Percentiles rank a stretch among this genome's conserved stretches.
Conservation (phyloP, 352 stramenopile species). For the Pythium myriotylum region DNA sequence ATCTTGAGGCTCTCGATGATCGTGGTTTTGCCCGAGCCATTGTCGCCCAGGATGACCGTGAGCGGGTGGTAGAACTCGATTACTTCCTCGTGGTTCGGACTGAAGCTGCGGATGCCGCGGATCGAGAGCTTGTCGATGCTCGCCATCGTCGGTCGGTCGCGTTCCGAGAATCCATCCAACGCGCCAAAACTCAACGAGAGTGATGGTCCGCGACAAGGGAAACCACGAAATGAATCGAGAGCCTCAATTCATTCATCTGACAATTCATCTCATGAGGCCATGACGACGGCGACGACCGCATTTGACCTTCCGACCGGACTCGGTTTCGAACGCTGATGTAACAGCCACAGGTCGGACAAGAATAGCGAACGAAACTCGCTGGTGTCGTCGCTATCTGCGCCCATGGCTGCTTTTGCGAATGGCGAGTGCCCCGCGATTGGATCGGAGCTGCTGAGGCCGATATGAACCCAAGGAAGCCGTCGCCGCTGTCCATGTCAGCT, state of each 20-base stretch:
- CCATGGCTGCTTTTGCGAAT: too few species aligned
- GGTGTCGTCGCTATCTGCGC: neutral
- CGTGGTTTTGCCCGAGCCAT: constrained; percentile 99
- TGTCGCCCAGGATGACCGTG: constrained; percentile 98
- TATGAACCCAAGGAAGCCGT: constrained; percentile 24
- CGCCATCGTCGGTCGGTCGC: constrained; percentile 92
- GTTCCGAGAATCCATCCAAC: constrained; percentile 6
- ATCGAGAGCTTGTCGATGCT: constrained; percentile 99
- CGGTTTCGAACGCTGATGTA: constrained; percentile 1
- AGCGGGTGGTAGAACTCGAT: constrained; percentile 99
- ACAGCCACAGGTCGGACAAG: constrained; percentile 14
- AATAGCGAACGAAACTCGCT: constrained; percentile 11
- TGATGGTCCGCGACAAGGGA: constrained; percentile 16
- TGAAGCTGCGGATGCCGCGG: constrained; percentile 98
- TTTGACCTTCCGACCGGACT: too few species aligned
- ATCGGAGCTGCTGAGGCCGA: constrained; percentile 1
- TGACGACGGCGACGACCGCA: too few species aligned
- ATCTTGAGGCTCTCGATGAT: constrained; percentile 99
- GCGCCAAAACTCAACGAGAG: constrained; percentile 24
- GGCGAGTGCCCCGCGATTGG: neutral
- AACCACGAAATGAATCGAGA: constrained; percentile 28
- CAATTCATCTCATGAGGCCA: neutral
- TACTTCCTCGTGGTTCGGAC: constrained; percentile 92
- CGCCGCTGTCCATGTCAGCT: constrained; percentile 6
- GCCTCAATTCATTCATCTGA: constrained; percentile 22